phyloP scores from a whole-genome alignment of 192 early-diverging fungal genomes.

The Umbelopsis sp. region DNA sequence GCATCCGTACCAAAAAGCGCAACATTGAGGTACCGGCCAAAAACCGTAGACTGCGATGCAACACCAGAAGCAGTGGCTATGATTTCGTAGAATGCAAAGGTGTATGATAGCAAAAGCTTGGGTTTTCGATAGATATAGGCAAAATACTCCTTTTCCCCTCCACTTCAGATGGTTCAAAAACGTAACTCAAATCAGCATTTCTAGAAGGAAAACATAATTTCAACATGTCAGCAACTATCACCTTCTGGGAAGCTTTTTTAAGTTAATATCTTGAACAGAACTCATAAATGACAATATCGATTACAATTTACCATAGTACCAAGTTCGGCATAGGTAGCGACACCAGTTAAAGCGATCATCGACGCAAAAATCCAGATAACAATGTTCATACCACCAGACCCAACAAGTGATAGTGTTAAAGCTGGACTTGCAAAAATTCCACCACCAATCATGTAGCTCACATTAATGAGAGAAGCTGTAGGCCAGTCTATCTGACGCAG shows the following conservation, averaged over 20 bases:
- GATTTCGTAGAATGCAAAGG: constrained; percentile 25
- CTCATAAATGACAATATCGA: neutral
- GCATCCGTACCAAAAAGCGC: constrained; percentile 10
- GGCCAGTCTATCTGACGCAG: neutral
- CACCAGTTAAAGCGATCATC: constrained; percentile 17
- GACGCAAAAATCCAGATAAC: constrained; percentile 31
- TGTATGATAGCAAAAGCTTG: constrained; percentile 21
- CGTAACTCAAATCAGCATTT: too few relatives aligned
- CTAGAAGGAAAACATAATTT: neutral
- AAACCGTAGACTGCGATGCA: constrained; percentile 22
- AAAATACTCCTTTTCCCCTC: constrained; percentile 31
- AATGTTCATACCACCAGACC: constrained; percentile 37
- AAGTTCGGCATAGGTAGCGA: constrained; percentile 28
- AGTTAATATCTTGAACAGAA: neutral
- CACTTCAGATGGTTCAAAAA: constrained; percentile 5
- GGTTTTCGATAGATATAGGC: constrained; percentile 31
- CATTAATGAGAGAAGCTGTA: neutral
- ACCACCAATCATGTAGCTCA: constrained; percentile 34
- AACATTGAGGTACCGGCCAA: constrained; percentile 32
- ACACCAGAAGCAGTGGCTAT: constrained; percentile 15
- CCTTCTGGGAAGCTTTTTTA: constrained; percentile 6
- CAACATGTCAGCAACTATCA: neutral
- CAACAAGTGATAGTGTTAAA: constrained; percentile 23
- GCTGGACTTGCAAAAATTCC: constrained; percentile 36
- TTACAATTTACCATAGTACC: constrained; percentile 30